A percentile compares a stretch with the other conserved stretches of the same genome.
Evolutionary conservation across 345 rosid species (phyloP).

Genomic region (Eucalyptus tenuipes): DNA sequence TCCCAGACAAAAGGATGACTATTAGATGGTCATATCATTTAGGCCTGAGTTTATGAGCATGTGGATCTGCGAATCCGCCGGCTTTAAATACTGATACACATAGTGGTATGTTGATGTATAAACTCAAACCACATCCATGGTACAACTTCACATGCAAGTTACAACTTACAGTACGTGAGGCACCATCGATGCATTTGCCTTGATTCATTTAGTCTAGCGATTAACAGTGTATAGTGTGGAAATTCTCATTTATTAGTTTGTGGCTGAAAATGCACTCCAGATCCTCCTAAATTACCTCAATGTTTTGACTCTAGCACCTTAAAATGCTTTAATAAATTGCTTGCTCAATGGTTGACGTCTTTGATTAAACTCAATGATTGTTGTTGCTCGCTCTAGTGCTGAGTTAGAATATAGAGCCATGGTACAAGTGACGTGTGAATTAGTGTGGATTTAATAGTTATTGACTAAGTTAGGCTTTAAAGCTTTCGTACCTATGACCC

Average conservation of each 20-base stretch:
- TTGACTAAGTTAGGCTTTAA: no score
- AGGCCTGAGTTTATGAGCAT: neutral
- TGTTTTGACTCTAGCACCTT: neutral
- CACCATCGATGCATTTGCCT: neutral
- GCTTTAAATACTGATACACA: neutral
- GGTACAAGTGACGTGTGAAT: no score
- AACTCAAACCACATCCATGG: neutral
- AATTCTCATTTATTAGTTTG: neutral
- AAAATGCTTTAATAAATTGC: neutral
- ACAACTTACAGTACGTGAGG: neutral
- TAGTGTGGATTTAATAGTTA: no score
- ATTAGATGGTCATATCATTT: neutral
- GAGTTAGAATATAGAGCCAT: no score
- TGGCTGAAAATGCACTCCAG: neutral
- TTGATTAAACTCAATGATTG: neutral
- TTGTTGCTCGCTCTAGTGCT: no score
- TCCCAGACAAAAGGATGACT: neutral
- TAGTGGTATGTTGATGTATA: neutral
- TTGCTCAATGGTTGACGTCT: neutral
- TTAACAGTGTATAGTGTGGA: neutral
- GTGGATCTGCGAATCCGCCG: accelerated
- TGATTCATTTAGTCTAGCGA: neutral
- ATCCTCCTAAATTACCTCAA: neutral
- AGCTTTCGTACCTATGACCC: no score
- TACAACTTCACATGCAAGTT: neutral